Evolutionary conservation across 257 asterid species (phyloP), one percentile per base, ranked within the genome.

Genomic region (Plantago elongata): DNA sequence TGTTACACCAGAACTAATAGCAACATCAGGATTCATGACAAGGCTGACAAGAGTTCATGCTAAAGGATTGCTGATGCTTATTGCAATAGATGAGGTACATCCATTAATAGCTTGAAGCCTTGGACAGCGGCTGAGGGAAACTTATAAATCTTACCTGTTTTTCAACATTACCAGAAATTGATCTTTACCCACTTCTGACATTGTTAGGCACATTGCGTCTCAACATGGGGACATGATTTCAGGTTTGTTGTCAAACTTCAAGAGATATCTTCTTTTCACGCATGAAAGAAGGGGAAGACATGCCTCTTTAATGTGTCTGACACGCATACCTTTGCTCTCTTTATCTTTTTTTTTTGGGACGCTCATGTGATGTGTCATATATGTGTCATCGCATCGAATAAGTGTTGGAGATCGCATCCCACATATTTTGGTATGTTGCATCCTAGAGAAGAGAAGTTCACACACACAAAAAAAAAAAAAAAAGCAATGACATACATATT

Each of bases 181-280:
- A 69, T 70, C 70, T 51, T 38, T 40, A 43, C 69, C 60, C 68
- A 56, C 38, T 66, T 75, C 7, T 45, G 59, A 68, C 70, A 54
- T 68, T 77, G 57, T 65, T 74, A 91, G 97, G 98, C 98, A 69
- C 98, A 91, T 74, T 91, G 98, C 72, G 85, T 91, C 73, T 91
- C 98, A 59, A 62, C 95, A 40, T 91, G 98, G 98, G 98, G 98
- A 71, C 98, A 91, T 74, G 98, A 91, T 65, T 91, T 91, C 85
- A 86, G 98, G 98, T 91, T 62, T 50, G 60, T 71, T 62, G 60
- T 67, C 68, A 61, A 70, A 73, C 74, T 64, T 66, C 65, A 65
- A 51, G 43, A 16, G 62, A 15, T 64, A 65, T 66, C 34, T 38
- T 34, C 5, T 34, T 34, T 34, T 34, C 40, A 22, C 2, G 27